Base-by-base conservation (phyloP, 1,139 yeast genomes). In the Sporopachydermia cereana region DNA sequence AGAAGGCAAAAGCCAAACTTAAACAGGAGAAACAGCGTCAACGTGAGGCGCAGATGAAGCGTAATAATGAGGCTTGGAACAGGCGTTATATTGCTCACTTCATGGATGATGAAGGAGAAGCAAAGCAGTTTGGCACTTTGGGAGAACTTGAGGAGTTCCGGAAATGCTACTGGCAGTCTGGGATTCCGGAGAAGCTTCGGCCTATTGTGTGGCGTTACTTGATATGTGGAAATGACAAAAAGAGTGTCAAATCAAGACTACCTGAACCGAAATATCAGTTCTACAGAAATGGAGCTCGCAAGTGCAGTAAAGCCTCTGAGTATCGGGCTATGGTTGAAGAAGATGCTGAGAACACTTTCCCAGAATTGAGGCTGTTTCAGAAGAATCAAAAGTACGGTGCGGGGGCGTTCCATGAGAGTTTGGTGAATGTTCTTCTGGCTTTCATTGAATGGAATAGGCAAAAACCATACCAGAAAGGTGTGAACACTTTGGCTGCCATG, bases 111-210 rank as follows among this genome's bases (percentile, higher is more conserved):
- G 12, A 5, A 7, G 9, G 20, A 12, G 39, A 7, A 21, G 9
- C 9, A 7, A 7, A 5, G 5, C 12, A 34, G n/a, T 34, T 34
- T n/a, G 12, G 22, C 22, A 12, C 39, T 34, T 12, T 34, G 12
- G n/a, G n/a, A 12, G 39, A 34, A 16, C 22, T 34, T 7, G 17
- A 34, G 9, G 9, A 5, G 22, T 34, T 34, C 22, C 39, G 39
- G n/a, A n/a, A 34, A 20, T 34, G 39, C 39, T 34, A 34, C 17
- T 77, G 81, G 74, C 80, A 86, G 85, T 62, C 84, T 45, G 85
- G 85, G 2, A 60, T 81, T 1, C 81, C 85, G 2, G 47, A 62
- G n/a, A 55, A 57, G 36, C 57, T 69, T 18, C 62, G 89, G 42
- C 59, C 66, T 4, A 58, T 58, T 14, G 64, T 79, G 3, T 81